Evolutionary conservation across 768 basidiomycete genomes (phyloP).

Genomic region (Tulasnella sp.): DNA sequence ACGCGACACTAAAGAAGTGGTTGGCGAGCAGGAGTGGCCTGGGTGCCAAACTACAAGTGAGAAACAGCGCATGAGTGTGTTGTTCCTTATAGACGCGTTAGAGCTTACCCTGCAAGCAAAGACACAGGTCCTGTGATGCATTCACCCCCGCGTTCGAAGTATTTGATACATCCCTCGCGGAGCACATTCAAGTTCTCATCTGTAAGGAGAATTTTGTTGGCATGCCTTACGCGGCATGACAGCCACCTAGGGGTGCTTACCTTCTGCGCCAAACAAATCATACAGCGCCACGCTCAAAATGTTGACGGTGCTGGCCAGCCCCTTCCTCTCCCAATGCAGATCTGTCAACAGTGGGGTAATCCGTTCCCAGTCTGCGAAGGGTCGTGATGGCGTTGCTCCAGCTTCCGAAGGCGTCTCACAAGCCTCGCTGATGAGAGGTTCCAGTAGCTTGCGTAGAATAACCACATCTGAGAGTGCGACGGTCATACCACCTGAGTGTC

Average conservation of each 20-base stretch:
- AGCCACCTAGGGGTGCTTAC: slow-evolving; percentile 36
- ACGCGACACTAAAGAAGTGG: slow-evolving; percentile 93
- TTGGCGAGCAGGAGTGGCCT: slow-evolving; percentile 70
- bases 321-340: slow-evolving; percentile 86
- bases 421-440: slow-evolving; percentile 9
- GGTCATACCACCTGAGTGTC: slow-evolving; percentile 74
- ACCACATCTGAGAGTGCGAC: slow-evolving; percentile 86
- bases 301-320: slow-evolving; percentile 76
- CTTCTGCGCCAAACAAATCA: slow-evolving; percentile 88
- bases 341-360: slow-evolving; percentile 38
- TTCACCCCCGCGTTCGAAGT: slow-evolving; percentile 89
- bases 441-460: slow-evolving; percentile 36
- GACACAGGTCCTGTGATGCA: slow-evolving; percentile 82
- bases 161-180: slow-evolving; percentile 80
- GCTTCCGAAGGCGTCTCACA: slow-evolving; percentile 14
- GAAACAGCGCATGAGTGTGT: background rate
- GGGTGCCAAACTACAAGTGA: slow-evolving; percentile 50
- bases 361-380: slow-evolving; percentile 28
- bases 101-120: slow-evolving; percentile 76
- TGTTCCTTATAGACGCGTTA: background rate
- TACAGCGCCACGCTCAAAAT: slow-evolving; percentile 89
- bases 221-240: background rate
- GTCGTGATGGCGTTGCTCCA: slow-evolving; percentile 11
- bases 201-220: background rate
- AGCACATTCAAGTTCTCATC: slow-evolving; percentile 15